Conservation (phyloP, 2,329 filamentous ascomycete genomes). For the Cytospora leucostoma region DNA sequence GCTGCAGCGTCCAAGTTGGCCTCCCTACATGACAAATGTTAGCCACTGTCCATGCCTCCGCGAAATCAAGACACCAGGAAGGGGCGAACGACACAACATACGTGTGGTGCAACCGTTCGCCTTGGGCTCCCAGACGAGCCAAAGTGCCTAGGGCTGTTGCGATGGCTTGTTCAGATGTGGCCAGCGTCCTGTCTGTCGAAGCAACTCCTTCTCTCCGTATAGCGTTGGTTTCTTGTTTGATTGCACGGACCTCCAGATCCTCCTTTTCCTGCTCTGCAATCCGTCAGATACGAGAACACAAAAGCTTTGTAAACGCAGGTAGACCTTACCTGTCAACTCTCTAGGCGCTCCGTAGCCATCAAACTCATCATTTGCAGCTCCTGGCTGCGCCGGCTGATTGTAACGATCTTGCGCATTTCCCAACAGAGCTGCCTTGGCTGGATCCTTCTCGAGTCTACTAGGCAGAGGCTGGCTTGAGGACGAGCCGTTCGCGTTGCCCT, state of each 20-base stretch:
- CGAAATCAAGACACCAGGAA: no score
- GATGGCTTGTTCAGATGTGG: slow-evolving; percentile 67
- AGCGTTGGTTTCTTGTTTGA: slow-evolving; percentile 73
- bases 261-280: slow-evolving; percentile 77
- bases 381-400: background rate
- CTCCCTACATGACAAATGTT: slow-evolving; percentile 44
- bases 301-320: accelerated
- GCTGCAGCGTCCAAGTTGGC: slow-evolving; percentile 77
- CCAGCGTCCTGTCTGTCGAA: slow-evolving; percentile 66
- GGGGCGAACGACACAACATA: background rate
- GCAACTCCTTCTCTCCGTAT: slow-evolving; percentile 75
- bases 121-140: slow-evolving; percentile 73
- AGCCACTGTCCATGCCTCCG: background rate
- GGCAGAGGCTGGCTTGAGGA: background rate
- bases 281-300: background rate
- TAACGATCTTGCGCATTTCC: slow-evolving; percentile 21
- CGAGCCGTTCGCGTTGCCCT: background rate
- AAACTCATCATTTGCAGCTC: slow-evolving; percentile 34
- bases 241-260: slow-evolving; percentile 67
- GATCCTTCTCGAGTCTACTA: background rate
- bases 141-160: slow-evolving; percentile 72
- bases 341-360: slow-evolving; percentile 67
- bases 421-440: slow-evolving; percentile 1
- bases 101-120: slow-evolving; percentile 78
- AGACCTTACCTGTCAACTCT: slow-evolving; percentile 53